Evolutionary conservation across 2,329 filamentous ascomycete species (phyloP).

Genomic region (Ophiognomonia clavigignenti-juglandacearum): DNA sequence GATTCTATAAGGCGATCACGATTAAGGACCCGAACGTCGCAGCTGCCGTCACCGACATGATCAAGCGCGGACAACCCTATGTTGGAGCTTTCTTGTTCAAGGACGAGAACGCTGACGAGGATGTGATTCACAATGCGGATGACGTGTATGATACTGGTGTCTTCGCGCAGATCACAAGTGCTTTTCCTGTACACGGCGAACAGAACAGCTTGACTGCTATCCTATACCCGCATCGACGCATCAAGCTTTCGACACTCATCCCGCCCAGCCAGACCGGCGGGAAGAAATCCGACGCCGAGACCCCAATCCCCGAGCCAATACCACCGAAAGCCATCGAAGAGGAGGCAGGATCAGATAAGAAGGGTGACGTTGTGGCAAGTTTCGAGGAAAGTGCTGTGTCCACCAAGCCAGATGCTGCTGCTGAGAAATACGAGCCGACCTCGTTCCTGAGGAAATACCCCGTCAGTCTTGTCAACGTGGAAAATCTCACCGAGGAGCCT

Average conservation of each 20-base stretch:
- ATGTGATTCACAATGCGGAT: conserved; percentile 82
- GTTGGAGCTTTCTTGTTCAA: conserved; percentile 97
- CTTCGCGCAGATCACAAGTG: conserved; percentile 96
- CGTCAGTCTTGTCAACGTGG: conserved; percentile 91
- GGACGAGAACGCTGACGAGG: conserved; percentile 88
- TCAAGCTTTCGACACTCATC: conserved; percentile 80
- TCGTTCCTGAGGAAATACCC: conserved; percentile 87
- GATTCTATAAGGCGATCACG: conserved; percentile 98
- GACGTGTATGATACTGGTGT: conserved; percentile 96
- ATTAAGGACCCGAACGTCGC: conserved; percentile 91
- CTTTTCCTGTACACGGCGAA: conserved; percentile 85
- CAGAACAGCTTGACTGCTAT: conserved; percentile 85
- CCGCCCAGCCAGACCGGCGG: conserved; percentile 55
- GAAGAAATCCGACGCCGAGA: conserved; percentile 47
- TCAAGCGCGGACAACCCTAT: conserved; percentile 94
- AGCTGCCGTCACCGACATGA: conserved; percentile 89
- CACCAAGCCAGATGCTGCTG: conserved; percentile 43
- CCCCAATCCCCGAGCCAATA: conserved; percentile 52
- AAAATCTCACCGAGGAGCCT: conserved; percentile 84
- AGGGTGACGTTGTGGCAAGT: conserved; percentile 92
- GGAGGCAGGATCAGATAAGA: conserved; percentile 57
- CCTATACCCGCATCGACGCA: conserved; percentile 90
- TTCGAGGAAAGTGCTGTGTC: conserved; percentile 81
- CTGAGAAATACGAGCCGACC: conserved; percentile 73
- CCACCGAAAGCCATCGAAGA: conserved; percentile 50